phyloP scores from a whole-genome alignment of 129 eudicot genomes.

The Pittosporum tobira region DNA sequence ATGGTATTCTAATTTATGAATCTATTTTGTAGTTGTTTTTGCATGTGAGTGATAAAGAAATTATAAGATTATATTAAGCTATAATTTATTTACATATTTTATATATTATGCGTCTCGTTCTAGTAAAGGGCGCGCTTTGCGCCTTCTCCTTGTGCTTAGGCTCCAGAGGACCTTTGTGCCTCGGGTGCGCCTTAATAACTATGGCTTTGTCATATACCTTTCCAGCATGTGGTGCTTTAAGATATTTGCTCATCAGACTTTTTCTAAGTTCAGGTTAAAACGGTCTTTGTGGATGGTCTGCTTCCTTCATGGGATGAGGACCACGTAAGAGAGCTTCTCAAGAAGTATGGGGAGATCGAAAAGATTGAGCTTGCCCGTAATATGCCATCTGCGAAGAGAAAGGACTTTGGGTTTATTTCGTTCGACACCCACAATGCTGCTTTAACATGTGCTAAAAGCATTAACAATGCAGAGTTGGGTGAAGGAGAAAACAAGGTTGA shows the following conservation, averaged over 20 bases:
- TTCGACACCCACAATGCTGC: conserved; percentile 95
- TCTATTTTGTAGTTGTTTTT: too few species aligned
- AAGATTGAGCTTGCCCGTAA: conserved; percentile 97
- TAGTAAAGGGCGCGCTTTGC: too few species aligned
- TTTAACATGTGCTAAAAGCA: conserved; percentile 80
- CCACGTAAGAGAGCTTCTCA: conserved; percentile 61
- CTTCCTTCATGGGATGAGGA: conserved; percentile 91
- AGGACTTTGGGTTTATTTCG: conserved; percentile 90
- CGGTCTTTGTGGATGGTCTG: conserved; percentile 83
- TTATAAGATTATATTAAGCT: too few species aligned
- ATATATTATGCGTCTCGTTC: too few species aligned
- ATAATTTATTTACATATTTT: too few species aligned
- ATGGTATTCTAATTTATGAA: too few species aligned
- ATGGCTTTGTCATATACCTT: too few species aligned
- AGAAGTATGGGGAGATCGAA: conserved; percentile 61
- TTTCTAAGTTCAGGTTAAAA: conserved; percentile 52
- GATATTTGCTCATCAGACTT: conserved; percentile 3
- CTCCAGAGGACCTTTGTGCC: too few species aligned
- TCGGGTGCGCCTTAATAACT: too few species aligned
- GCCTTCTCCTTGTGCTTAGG: too few species aligned
- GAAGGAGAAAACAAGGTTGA: conserved; percentile 75
- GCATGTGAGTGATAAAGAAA: too few species aligned
- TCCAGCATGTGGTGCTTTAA: too few species aligned
- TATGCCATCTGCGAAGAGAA: conserved; percentile 93
- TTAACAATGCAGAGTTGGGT: conserved; percentile 78